Evolutionary conservation across 768 basidiomycete species (phyloP), one percentile per base, ranked within the genome.

Genomic region (Macrolepiota fuliginosa): DNA sequence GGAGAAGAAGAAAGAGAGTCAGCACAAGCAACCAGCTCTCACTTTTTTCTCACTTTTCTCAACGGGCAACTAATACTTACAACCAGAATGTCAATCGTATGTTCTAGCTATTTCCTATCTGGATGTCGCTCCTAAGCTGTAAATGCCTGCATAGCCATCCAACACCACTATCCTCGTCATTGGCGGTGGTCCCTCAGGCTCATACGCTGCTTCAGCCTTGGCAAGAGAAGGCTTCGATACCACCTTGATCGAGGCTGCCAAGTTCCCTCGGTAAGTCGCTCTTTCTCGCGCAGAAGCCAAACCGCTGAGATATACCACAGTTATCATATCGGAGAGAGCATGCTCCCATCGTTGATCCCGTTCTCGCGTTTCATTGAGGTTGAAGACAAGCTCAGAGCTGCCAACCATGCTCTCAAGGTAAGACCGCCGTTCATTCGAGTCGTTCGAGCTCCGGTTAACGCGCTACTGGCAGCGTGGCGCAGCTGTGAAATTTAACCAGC

Each of bases 111-210:
- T 15, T 47, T 24, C n/a, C 7, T 9, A 9, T 39, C 22, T 11
- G 53, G 12, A 13, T 17, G 17, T n/a, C 2, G 17, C 17, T 25
- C 35, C 19, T 55, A 6, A 12, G 42, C 27, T 29, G 32, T 47
- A 46, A 22, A 19, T 10, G 0, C 19, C 40, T 24, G 9, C 15
- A 15, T 49, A 61, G 64, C 64, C 64, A 40, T 58, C 64, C 58
- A 67, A 67, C 51, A 70, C 65, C n/a, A 61, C 67, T 3, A 72
- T 79, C 49, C 68, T 78, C 9, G 68, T 79, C 52, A 72, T 79
- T n/a, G 77, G 77, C 5, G 81, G 79, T n/a, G 82, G 82, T 9
- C 82, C 82, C 42, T 76, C 75, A 9, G 81, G 81, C 0, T 72
- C 74, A 17, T 83, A 80, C 63, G 76, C 80, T n/a, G 81, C 81